phyloP scores from a whole-genome alignment of 2,329 filamentous ascomycete genomes.

The Chaetomium strumarium region DNA sequence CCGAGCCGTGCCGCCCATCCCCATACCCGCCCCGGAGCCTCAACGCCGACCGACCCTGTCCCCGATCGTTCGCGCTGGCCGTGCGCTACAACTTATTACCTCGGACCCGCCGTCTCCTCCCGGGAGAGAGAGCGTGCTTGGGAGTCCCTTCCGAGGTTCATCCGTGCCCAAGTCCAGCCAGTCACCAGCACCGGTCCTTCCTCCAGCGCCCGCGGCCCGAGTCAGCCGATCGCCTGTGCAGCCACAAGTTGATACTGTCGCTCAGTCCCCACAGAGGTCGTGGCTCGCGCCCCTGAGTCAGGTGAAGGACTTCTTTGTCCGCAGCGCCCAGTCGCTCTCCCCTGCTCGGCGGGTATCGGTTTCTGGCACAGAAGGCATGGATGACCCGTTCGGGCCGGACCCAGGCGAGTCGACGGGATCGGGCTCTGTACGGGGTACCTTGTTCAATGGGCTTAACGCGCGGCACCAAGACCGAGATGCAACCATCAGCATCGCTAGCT shows the following conservation, averaged over 20 bases:
- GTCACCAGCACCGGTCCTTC: conserved; percentile 26
- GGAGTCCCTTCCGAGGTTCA: conserved; percentile 49
- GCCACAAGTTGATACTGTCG: neutral
- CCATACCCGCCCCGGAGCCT: conserved; percentile 26
- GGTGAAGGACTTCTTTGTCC: conserved; percentile 29
- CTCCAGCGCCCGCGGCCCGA: conserved; percentile 14
- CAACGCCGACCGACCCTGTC: conserved; percentile 43
- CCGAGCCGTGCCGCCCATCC: conserved; percentile 16
- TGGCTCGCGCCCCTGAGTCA: conserved; percentile 31
- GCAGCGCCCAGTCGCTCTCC: conserved; percentile 28
- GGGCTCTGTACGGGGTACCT: conserved; percentile 12
- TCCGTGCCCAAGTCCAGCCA: conserved; percentile 28
- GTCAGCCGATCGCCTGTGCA: conserved; percentile 15
- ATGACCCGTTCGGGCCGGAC: conserved; percentile 25
- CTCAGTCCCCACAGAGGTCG: conserved; percentile 18
- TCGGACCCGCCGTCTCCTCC: conserved; percentile 54
- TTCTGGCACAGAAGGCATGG: conserved; percentile 15
- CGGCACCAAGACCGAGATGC: conserved; percentile 9
- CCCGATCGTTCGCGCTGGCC: conserved; percentile 53
- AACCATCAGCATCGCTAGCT: conserved; percentile 26
- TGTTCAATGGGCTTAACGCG: conserved; percentile 12
- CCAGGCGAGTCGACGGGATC: conserved; percentile 10
- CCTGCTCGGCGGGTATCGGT: conserved; percentile 20
- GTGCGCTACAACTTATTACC: conserved; percentile 52
- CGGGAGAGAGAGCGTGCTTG: conserved; percentile 43